Base-by-base conservation (phyloP, 805 yeast genomes). In the Wickerhamiella hasegawae region DNA sequence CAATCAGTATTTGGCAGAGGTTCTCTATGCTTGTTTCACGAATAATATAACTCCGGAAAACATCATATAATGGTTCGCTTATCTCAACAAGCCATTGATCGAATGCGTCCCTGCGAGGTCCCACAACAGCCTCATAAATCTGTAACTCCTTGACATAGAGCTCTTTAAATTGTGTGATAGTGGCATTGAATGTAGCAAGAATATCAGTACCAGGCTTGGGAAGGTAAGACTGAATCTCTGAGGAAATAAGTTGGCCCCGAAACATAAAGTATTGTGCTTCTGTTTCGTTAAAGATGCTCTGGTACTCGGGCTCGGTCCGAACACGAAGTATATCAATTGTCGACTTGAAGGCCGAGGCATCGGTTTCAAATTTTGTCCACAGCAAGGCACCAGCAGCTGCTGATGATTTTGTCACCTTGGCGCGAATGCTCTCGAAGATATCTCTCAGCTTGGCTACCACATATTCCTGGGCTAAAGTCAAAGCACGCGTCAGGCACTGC, bases 401-500 rank as follows among this genome's bases (percentile, higher is more conserved):
- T 12, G 35, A 32, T 14, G 21, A 24, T 15, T 29, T 12, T 14
- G 17, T 39, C 31, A 38, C 27, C n/a, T 35, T 32, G 8, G 31
- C 21, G 12, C 18, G 18, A 6, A 41, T 34, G 5, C 37, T 23
- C n/a, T 26, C 16, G 14, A 40, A 26, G 4, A 39, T 22, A 5
- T 36, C 34, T 12, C 62, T 62, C 37, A 71, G 44, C 22, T 48
- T 42, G 37, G 54, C 60, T 26, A 47, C 50, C 36, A 80, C 55
- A 49, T 75, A 82, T 47, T 76, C 80, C 42, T 76, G 68, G 12
- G 83, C 69, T 40, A 87, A 60, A 0, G 90, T 73, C 32, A 83
- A 63, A 1, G 92, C 76, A 39, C 94, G 66, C 1, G 85, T 73
- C 66, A 83, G 64, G 48, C 94, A 81, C 46, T 81, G 92, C 41